Evolutionary conservation across 2,329 filamentous ascomycete genomes (phyloP).

Genomic region (Cercospora nicotianae): DNA sequence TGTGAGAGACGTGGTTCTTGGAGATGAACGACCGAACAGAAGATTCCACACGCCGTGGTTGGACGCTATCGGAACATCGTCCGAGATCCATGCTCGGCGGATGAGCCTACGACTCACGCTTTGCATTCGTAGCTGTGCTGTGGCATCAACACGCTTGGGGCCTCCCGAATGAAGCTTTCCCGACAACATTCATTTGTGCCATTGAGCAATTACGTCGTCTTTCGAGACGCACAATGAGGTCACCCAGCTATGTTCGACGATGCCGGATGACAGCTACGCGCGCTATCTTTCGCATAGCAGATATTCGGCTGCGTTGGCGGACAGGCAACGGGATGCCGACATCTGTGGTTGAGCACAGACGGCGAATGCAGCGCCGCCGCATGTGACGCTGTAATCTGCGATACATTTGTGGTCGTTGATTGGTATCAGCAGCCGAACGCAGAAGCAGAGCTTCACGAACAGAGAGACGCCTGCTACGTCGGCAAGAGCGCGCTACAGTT

Average conservation of each 20-base stretch:
- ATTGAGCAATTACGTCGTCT: neutral
- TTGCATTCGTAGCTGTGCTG: neutral
- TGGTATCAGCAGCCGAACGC: neutral
- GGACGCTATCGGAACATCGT: neutral
- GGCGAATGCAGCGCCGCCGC: neutral
- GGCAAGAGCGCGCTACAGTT: neutral
- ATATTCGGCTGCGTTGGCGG: neutral
- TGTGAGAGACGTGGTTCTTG: neutral
- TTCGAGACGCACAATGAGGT: slow-evolving; percentile 10
- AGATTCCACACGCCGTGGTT: neutral
- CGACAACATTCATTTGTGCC: neutral
- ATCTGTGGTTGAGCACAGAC: neutral
- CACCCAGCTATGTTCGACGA: neutral
- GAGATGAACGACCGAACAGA: neutral
- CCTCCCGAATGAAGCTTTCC: neutral
- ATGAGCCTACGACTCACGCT: neutral
- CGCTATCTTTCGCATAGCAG: neutral
- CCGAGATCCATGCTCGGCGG: neutral
- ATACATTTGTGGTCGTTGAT: neutral
- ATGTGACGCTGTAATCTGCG: neutral
- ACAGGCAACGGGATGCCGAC: neutral
- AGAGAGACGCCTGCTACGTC: neutral
- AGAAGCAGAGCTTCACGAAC: neutral
- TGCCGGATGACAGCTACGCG: slow-evolving; percentile 9
- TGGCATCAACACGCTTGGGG: neutral